A percentile compares a stretch with the other conserved stretches of the same genome.
phyloP scores from a whole-genome alignment of 2,329 filamentous ascomycete genomes.

The Beauveria sp. region DNA sequence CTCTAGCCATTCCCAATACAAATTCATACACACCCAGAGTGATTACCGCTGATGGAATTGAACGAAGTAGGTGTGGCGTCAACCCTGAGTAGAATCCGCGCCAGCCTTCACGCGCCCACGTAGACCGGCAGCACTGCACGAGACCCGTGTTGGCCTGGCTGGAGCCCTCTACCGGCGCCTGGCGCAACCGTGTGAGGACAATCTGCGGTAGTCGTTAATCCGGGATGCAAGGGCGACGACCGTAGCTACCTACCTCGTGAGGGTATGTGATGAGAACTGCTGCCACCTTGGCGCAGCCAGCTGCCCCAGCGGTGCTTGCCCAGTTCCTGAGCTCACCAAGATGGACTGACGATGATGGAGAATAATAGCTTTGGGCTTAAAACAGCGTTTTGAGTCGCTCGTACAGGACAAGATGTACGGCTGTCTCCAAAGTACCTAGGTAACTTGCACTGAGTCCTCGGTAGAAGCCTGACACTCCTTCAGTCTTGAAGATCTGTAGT shows the following conservation, averaged over 20 bases:
- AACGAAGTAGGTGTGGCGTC: conserved; percentile 82
- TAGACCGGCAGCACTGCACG: conserved; percentile 77
- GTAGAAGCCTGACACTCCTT: conserved; percentile 77
- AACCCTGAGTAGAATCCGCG: conserved; percentile 76
- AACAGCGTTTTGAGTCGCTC: conserved; percentile 73
- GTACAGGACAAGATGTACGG: conserved; percentile 88
- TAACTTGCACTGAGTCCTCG: conserved; percentile 88
- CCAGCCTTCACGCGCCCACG: conserved; percentile 84
- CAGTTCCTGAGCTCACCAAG: conserved; percentile 49
- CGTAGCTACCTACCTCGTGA: conserved; percentile 58
- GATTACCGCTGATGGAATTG: conserved; percentile 86
- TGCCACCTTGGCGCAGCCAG: conserved; percentile 77
- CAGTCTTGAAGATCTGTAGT: conserved; percentile 68
- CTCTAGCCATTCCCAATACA: conserved; percentile 35
- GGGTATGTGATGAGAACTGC: conserved; percentile 83
- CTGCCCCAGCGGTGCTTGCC: conserved; percentile 63
- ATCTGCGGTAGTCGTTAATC: conserved; percentile 40
- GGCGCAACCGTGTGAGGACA: conserved; percentile 76
- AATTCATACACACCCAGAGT: conserved; percentile 86
- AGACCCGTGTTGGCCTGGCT: conserved; percentile 81
- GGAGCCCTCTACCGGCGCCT: conserved; percentile 63
- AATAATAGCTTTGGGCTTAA: conserved; percentile 43
- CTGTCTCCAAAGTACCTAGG: conserved; percentile 81
- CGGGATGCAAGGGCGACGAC: not conserved
- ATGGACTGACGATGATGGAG: conserved; percentile 33